Percentiles rank a stretch among this genome's conserved stretches.
phyloP scores from a whole-genome alignment of 305 asterid species.

The Solanum hybrid region DNA sequence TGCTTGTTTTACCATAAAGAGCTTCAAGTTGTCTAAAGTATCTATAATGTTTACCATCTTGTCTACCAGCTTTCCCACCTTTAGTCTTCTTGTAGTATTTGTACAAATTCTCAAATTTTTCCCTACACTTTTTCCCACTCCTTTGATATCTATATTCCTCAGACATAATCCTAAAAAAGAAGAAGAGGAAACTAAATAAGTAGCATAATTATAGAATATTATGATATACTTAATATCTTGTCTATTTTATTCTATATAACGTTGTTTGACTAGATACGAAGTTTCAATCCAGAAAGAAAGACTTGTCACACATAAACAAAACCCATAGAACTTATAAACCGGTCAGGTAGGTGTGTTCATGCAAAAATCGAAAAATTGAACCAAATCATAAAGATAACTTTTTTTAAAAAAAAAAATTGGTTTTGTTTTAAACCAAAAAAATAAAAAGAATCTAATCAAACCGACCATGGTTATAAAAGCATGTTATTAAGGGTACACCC shows the following conservation, averaged over 20 bases:
- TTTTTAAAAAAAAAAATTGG: too few relatives aligned
- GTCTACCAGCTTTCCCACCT: constrained; percentile 86
- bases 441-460: neutral
- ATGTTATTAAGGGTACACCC: neutral
- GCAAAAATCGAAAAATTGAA: neutral
- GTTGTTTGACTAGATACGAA: neutral
- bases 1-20: constrained; percentile 57
- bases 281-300: neutral
- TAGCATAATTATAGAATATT: neutral
- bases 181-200: neutral
- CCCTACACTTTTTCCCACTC: constrained; percentile 92
- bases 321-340: neutral
- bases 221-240: neutral
- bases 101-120: constrained; percentile 88
- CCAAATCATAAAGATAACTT: neutral
- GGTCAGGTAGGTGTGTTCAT: neutral
- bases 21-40: constrained; percentile 95
- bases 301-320: neutral
- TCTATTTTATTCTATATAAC: neutral
- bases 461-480: neutral
- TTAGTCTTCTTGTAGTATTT: constrained; percentile 94
- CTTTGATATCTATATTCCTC: constrained; percentile 89
- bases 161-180: constrained; percentile 57
- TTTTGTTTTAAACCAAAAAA: neutral
- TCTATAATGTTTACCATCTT: constrained; percentile 89